Conservation (phyloP, 2,329 filamentous ascomycete species). For the Curvularia verruculosa region DNA sequence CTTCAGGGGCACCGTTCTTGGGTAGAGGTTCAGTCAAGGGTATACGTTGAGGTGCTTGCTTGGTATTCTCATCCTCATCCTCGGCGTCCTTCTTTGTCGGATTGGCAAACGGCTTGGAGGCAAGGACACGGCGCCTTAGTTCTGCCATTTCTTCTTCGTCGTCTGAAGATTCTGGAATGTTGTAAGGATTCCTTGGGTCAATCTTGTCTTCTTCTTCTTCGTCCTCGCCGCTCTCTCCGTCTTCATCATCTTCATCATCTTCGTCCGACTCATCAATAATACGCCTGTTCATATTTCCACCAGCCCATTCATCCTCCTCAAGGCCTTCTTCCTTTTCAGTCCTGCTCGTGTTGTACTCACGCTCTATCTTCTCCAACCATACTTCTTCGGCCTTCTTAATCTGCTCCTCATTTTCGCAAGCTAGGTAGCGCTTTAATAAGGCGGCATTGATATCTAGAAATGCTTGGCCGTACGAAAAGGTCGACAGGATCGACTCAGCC, state of each 20-base stretch:
- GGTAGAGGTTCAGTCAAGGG: slow-evolving; percentile 58
- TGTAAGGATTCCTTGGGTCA: slow-evolving; percentile 69
- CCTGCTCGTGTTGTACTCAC: slow-evolving; percentile 83
- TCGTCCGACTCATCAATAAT: slow-evolving; percentile 48
- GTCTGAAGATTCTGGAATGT: slow-evolving; percentile 73
- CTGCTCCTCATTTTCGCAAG: slow-evolving; percentile 78
- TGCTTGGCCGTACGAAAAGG: slow-evolving; percentile 85
- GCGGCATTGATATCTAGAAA: slow-evolving; percentile 91
- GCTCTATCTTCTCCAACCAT: slow-evolving; percentile 89
- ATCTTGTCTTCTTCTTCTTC: slow-evolving; percentile 52
- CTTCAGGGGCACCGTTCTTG: slow-evolving; percentile 48
- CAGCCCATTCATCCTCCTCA: slow-evolving; percentile 82
- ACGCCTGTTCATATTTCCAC: slow-evolving; percentile 82
- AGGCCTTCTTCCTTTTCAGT: slow-evolving; percentile 63
- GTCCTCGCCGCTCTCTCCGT: slow-evolving; percentile 53
- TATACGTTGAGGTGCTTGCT: slow-evolving; percentile 69
- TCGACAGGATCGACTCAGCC: slow-evolving; percentile 81
- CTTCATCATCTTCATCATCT: slow-evolving; percentile 58
- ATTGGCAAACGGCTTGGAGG: slow-evolving; percentile 85
- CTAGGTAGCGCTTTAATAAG: slow-evolving; percentile 82
- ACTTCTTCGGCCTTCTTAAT: slow-evolving; percentile 84
- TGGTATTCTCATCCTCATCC: slow-evolving; percentile 40
- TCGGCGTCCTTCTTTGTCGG: slow-evolving; percentile 45
- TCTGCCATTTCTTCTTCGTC: slow-evolving; percentile 94
- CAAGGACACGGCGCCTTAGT: slow-evolving; percentile 85